phyloP scores from a whole-genome alignment of 352 stramenopile species.

The Vaucheria bursata region DNA sequence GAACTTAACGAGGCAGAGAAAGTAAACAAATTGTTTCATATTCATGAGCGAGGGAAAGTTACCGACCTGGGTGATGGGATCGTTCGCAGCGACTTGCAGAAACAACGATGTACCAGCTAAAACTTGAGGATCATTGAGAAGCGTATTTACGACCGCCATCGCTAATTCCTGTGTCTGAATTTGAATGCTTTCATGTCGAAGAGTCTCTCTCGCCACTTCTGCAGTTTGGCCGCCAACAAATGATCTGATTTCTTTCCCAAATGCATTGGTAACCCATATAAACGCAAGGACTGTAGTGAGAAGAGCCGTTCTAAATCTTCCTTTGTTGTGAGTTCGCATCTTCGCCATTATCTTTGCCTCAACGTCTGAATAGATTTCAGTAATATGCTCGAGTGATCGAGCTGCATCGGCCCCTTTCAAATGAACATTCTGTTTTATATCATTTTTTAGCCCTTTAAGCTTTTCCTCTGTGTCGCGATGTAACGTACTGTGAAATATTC shows the following conservation, averaged over 20 bases:
- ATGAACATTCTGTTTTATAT: no score
- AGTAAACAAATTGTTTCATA: no score
- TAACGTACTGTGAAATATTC: no score
- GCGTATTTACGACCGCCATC: conserved; percentile 31
- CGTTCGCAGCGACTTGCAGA: conserved; percentile 28
- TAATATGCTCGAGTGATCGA: conserved; percentile 1
- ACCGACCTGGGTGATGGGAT: conserved; percentile 35
- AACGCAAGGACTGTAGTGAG: conserved; percentile 16
- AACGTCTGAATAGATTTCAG: conserved; percentile 15
- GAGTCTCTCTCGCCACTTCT: conserved; percentile 42
- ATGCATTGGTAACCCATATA: conserved; percentile 39
- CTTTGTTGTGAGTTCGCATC: conserved; percentile 36
- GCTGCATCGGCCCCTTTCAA: not conserved
- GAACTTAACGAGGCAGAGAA: no score
- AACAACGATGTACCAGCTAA: conserved; percentile 15
- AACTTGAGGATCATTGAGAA: conserved; percentile 43
- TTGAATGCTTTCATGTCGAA: conserved; percentile 22
- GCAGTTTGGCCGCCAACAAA: conserved; percentile 41
- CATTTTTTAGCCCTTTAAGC: no score
- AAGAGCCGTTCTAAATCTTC: conserved; percentile 12
- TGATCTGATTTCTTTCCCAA: conserved; percentile 29
- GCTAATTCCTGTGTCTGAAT: conserved; percentile 46
- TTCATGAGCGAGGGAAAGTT: no score
- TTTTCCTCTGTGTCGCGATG: no score
- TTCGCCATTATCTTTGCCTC: conserved; percentile 34